Conservation (phyloP, 495 filamentous ascomycete genomes). For the Penicillium chermesinum region DNA sequence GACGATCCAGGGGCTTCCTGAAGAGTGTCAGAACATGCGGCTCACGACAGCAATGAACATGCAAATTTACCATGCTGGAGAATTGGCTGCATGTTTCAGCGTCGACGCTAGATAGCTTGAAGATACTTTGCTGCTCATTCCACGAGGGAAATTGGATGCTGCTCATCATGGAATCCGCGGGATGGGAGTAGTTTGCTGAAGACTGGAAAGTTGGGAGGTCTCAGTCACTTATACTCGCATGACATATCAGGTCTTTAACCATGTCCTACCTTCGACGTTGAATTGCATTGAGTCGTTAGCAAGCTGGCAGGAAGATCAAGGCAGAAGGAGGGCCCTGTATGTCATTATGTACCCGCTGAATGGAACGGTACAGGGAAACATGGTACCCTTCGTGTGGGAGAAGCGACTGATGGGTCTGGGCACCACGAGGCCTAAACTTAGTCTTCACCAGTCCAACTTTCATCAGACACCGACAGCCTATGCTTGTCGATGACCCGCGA, state of each 20-base stretch:
- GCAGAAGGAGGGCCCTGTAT: constrained; percentile 4
- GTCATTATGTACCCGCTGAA: constrained; percentile 12
- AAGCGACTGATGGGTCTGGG: background rate
- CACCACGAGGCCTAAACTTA: background rate
- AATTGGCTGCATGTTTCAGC: constrained; percentile 27
- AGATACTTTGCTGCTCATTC: constrained; percentile 26
- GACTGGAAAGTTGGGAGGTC: background rate
- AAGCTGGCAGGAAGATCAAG: background rate
- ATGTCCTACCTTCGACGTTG: background rate
- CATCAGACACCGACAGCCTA: background rate
- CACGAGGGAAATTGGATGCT: constrained; percentile 25
- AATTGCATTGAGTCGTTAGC: background rate
- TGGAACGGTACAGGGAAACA: constrained; percentile 8
- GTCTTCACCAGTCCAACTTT: background rate
- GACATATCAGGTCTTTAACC: background rate
- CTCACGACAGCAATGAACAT: background rate
- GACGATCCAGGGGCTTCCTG: constrained; percentile 23
- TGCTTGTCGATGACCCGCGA: background rate
- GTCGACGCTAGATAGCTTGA: constrained; percentile 29
- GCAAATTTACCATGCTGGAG: constrained; percentile 18
- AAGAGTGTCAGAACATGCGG: constrained; percentile 7
- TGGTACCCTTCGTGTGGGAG: constrained; percentile 3
- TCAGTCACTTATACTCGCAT: background rate
- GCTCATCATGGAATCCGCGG: constrained; percentile 28
- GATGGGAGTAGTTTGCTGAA: no score